phyloP scores from a whole-genome alignment of 495 filamentous ascomycete genomes.

The Lophiotrema nucula region DNA sequence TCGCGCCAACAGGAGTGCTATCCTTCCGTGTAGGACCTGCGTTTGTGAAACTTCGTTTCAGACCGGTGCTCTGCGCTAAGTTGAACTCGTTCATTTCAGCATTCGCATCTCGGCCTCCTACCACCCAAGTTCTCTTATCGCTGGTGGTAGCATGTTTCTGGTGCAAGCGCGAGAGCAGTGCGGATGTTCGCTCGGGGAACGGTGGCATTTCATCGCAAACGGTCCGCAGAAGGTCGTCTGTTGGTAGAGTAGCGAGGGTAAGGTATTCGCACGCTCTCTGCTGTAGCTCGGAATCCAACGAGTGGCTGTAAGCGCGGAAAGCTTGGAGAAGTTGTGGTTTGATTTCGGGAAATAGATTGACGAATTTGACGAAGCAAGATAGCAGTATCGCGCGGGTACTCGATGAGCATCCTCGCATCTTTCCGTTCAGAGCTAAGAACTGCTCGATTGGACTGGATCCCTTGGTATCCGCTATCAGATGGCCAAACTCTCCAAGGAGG shows the following conservation, averaged over 20 bases:
- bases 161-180: conserved; percentile 86
- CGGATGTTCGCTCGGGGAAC: conserved; percentile 91
- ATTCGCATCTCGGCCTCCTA: conserved; percentile 92
- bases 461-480: conserved; percentile 90
- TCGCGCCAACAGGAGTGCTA: conserved; percentile 44
- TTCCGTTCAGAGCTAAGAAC: conserved; percentile 86
- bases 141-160: conserved; percentile 87
- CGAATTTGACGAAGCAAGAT: conserved; percentile 93
- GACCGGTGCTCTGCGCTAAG: conserved; percentile 74
- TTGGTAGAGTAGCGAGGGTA: conserved; percentile 76
- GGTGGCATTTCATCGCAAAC: conserved; percentile 99
- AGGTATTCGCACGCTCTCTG: conserved; percentile 97
- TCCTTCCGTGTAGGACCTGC: conserved; percentile 40
- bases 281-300: conserved; percentile 91
- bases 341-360: conserved; percentile 98
- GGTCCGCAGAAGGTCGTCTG: conserved; percentile 89
- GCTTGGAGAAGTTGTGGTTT: conserved; percentile 90
- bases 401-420: conserved; percentile 84
- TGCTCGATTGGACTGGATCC: conserved; percentile 98
- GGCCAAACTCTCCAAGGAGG: conserved; percentile 92
- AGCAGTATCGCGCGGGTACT: conserved; percentile 90
- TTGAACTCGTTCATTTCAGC: conserved; percentile 74
- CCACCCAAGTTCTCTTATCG: conserved; percentile 94
- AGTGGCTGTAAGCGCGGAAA: conserved; percentile 90
- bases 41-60: conserved; percentile 79